Base-by-base conservation (phyloP, 192 early-diverging fungal genomes). In the Pilaira anomala region DNA sequence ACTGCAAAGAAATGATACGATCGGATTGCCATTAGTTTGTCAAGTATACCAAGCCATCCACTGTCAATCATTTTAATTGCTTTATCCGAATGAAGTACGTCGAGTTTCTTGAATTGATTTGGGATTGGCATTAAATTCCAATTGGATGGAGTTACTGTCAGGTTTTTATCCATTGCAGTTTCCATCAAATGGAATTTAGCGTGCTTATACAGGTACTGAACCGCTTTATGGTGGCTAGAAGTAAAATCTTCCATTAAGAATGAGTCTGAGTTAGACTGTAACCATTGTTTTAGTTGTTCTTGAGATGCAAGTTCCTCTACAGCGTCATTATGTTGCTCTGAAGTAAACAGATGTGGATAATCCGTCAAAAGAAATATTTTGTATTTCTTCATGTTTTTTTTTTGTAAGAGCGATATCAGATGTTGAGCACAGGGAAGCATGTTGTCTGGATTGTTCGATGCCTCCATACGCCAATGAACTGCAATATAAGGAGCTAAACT, bases 381-480 rank as follows among this genome's bases (percentile, higher is more conserved):
- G 25, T 39, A 54, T 41, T 44, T n/a, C 8, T 24, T 29, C 3
- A 56, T 7, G 46, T 33, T 13, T 7, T 33, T 41, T 26, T 19
- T 1, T 30, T 39, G 30, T 30, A 33, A 21, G 54, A 14, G 59
- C 11, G 30, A 28, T 3, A 68, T 64, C 6, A 76, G 58, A 0
- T 45, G 33, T 18, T 61, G 16, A 13, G 74, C 62, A 41, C 74
- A 76, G 6, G 25, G 25, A 3, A 67, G 56, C 12, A 76, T 28
- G 8, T 67, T 60, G 3, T 25, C 14, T 4, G 65, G 16, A 1
- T 53, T 46, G 14, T 55, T 14, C 3, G 54, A 48, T 3, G 54
- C 24, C 30, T 76, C 74, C 22, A 62, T 71, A 39, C 74, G 46
- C 74, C 74, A 76, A 58, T 76, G 74, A 18, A 76, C 66, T 18